Evolutionary conservation across 2,329 filamentous ascomycete genomes (phyloP), one percentile per base, ranked within the genome.

Genomic region (Arthrocladium fulminans): DNA sequence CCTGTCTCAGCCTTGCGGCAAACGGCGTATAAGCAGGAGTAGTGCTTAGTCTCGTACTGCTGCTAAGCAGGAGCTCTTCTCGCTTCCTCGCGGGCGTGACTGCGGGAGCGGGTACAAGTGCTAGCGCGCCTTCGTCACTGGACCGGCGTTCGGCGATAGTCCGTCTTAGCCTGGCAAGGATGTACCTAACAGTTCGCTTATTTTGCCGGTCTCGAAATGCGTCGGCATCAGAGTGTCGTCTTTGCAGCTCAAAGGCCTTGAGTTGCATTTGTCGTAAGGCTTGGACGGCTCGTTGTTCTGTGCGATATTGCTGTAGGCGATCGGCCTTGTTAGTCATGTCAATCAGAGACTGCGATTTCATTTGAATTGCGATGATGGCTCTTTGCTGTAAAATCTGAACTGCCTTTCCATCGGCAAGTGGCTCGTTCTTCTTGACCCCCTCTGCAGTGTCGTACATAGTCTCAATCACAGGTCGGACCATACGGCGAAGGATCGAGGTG

Each of bases 1-100:
- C 44, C 7, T 29, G 23, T 29, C 44, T 38, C 34, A 47, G 17
- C 23, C 34, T 47, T 20, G 27, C 29, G 12, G 44, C 22, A 29
- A 47, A 47, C 44, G 44, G 44, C n/a, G 44, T 47, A 24, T 47
- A 47, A 47, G 44, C 44, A 47, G 44, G 44, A 47, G 44, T 47
- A 47, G 44, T 47, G 32, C 44, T 47, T 23, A 47, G 29, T 17
- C 32, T 47, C 32, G 44, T 47, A n/a, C 44, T 47, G 23, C 20
- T 47, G 44, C 39, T 38, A 15, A 47, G 34, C 17, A 46, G 30
- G 25, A 47, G 44, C 44, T 47, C 44, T 29, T 47, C 44, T 15
- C 44, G n/a, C 34, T 47, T 47, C 17, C 44, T 30, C 7, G 44
- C 44, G 10, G 44, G 44, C 12, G 44, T 47, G 29, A 39, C 32